phyloP scores from a whole-genome alignment of 371 early-diverging fungal species.

The Mortierella sp. region DNA sequence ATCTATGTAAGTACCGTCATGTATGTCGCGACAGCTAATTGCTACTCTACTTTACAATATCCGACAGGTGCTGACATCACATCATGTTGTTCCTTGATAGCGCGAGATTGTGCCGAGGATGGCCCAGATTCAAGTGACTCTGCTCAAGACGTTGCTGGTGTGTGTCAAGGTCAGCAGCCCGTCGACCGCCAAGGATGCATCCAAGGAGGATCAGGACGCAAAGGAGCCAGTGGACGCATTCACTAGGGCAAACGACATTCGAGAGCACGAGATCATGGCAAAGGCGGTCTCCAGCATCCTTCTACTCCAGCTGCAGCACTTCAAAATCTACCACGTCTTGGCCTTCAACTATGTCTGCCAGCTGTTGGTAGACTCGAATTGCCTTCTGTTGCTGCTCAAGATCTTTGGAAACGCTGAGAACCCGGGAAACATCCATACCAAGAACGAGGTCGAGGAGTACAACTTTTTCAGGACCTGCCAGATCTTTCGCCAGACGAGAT shows the following conservation, averaged over 20 bases:
- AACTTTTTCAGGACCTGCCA: constrained; percentile 55
- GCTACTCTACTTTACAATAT: background rate
- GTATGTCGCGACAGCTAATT: background rate
- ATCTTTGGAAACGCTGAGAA: constrained; percentile 85
- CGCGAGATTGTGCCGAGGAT: constrained; percentile 51
- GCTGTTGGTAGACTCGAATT: constrained; percentile 85
- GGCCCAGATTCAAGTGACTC: constrained; percentile 54
- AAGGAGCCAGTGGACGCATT: constrained; percentile 50
- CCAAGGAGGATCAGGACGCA: constrained; percentile 30
- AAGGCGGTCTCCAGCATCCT: constrained; percentile 82
- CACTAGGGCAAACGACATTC: constrained; percentile 46
- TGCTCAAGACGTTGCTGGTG: constrained; percentile 50
- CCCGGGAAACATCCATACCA: constrained; percentile 62
- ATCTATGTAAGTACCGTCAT: constrained; percentile 34
- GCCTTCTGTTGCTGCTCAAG: constrained; percentile 83
- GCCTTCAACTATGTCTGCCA: constrained; percentile 86
- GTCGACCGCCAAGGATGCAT: constrained; percentile 37
- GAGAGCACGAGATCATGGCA: constrained; percentile 76
- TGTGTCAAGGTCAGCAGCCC: constrained; percentile 53
- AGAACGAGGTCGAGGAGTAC: constrained; percentile 73
- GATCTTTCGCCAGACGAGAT: constrained; percentile 28
- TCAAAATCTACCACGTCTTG: constrained; percentile 78
- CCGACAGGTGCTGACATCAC: background rate
- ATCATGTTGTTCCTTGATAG: background rate
- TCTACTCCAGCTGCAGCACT: constrained; percentile 74